These are phyloP conservation scores for Puccinia hordei DNA, from an alignment of 1,284 basidiomycete species.

Conservation along the genomic window DNA sequence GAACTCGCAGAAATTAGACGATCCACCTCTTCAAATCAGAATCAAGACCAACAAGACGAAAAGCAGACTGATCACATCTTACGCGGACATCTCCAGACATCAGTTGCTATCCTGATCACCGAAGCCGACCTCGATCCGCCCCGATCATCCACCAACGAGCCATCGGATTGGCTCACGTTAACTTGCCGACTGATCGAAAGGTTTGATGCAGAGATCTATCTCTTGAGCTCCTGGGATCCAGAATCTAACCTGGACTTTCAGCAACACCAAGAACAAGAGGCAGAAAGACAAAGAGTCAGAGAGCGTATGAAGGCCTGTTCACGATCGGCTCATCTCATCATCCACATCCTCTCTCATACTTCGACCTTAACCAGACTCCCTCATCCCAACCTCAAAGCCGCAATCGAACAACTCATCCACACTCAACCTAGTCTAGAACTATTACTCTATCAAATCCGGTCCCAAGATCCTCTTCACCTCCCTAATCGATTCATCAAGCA, in stretches of 20 bases:
- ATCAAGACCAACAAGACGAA: background rate
- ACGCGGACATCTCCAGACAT: background rate
- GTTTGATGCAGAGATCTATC: constrained; percentile 23
- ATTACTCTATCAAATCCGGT: background rate
- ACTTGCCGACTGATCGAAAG: background rate
- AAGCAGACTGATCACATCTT: background rate
- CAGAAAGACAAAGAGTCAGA: background rate
- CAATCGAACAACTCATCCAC: constrained; percentile 1
- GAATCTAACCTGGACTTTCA: background rate
- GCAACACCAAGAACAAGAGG: background rate
- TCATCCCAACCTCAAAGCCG: background rate
- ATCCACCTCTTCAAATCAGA: background rate
- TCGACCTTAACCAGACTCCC: background rate
- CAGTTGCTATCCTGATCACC: background rate
- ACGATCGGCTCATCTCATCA: background rate
- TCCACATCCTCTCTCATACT: background rate
- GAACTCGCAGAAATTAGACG: background rate
- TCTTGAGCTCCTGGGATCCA: background rate
- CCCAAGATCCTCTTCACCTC: background rate
- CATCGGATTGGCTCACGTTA: background rate
- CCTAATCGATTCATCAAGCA: background rate
- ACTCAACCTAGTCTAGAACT: constrained; percentile 8
- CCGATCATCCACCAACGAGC: background rate
- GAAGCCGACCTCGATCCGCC: background rate
- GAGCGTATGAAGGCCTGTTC: constrained; percentile 4